Evolutionary conservation across 495 filamentous ascomycete genomes (phyloP), one percentile per base, ranked within the genome.

Genomic region (Lepidopterella palustris): DNA sequence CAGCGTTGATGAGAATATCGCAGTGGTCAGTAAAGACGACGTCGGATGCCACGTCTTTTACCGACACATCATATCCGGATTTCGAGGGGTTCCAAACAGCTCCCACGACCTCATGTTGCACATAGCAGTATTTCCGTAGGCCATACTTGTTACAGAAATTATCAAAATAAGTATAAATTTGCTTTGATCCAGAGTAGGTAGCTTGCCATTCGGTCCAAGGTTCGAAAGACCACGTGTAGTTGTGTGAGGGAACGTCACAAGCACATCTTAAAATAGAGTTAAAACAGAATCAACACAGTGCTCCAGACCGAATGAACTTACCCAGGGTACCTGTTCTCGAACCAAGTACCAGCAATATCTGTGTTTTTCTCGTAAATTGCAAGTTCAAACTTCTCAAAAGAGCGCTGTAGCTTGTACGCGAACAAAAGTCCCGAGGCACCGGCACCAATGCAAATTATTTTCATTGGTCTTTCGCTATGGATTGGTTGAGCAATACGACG

Each of bases 221-320:
- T 50, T 74, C 73, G 31, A 75, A 78, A n/a, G 69, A 69, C 65
- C 68, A 77, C 0, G 72, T 73, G 61, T 77, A 73, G 59, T 68
- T 71, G 32, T 69, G 63, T 2, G 68, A 57, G 2, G 69, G 72
- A 5, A 72, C 65, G 8, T 74, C 66, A 73, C 77, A 72, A 69
- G 73, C 67, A 72, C 77, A 68, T 68, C 60, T 62, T n/a, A n/a
- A n/a, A n/a, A n/a, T n/a, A n/a, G n/a, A n/a, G n/a, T n/a, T n/a
- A n/a, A n/a, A n/a, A n/a, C n/a, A n/a, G n/a, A n/a, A n/a, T n/a
- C n/a, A n/a, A n/a, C n/a, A n/a, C n/a, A n/a, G n/a, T n/a, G n/a
- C n/a, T n/a, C n/a, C n/a, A n/a, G n/a, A n/a, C n/a, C n/a, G n/a
- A n/a, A n/a, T n/a, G n/a, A n/a, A n/a, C n/a, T n/a, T n/a, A n/a